Evolutionary conservation across 805 yeast genomes (phyloP).

Genomic region (Metschnikowia rubicola): DNA sequence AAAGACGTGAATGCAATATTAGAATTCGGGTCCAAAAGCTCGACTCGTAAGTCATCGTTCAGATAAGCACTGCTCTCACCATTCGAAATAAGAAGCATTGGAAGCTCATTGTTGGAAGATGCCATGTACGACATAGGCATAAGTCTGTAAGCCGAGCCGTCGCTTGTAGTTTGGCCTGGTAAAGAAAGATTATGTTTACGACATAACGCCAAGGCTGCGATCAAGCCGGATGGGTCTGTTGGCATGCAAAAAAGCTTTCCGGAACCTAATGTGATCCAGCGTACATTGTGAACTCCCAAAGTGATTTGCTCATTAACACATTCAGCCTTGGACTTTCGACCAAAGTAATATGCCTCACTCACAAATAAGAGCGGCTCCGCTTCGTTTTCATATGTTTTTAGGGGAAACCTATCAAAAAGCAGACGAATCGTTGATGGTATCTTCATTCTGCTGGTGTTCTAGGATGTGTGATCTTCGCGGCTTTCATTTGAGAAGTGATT

Average conservation of each 20-base stretch:
- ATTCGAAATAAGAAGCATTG: slow-evolving; percentile 52
- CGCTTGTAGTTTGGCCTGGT: slow-evolving; percentile 26
- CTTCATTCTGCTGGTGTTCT: slow-evolving; percentile 10
- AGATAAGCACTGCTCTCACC: not conserved
- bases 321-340: not conserved
- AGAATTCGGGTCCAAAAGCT: not conserved
- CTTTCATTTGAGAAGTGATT: too few relatives aligned
- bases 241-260: slow-evolving; percentile 34
- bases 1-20: not conserved
- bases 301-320: slow-evolving; percentile 30
- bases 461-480: not conserved
- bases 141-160: slow-evolving; percentile 29
- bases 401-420: slow-evolving; percentile 52
- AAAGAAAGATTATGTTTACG: slow-evolving; percentile 41
- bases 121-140: slow-evolving; percentile 48
- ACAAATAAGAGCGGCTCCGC: not conserved
- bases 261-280: slow-evolving; percentile 19
- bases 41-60: not conserved
- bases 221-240: slow-evolving; percentile 57
- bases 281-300: slow-evolving; percentile 52
- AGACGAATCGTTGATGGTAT: slow-evolving; percentile 42
- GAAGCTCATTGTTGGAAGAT: slow-evolving; percentile 48
- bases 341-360: not conserved
- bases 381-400: slow-evolving; percentile 29
- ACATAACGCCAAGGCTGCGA: slow-evolving; percentile 45